Evolutionary conservation across 305 asterid genomes (phyloP), one percentile per base, ranked within the genome.

Genomic region (Fraxinus ornus): DNA sequence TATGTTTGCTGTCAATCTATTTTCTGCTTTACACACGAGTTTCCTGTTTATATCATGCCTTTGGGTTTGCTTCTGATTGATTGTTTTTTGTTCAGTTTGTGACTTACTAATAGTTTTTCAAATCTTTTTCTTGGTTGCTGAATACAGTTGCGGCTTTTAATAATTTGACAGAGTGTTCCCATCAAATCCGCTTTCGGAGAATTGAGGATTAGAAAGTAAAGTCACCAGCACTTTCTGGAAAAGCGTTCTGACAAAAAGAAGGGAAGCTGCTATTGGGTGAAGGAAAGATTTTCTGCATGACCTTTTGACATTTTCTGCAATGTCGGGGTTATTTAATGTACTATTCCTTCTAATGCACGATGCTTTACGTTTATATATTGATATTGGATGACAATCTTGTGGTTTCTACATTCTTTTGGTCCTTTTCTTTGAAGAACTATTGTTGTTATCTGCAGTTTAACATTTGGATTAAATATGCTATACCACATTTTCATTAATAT

Each of bases 301-400:
- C 89, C 87, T 83, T 84, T 89, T 94, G 99, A 94, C 93, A 91
- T 86, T 85, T 84, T 85, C 85, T 71, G 88, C 89, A 74, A 95
- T 95, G 99, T 94, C 99, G 83, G 99, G 99, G 88, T 88, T 94
- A 83, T 93, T 92, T 82, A 94, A 95, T 91, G 99, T 95, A 95
- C 72, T 73, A 79, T 76, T 86, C 87, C 83, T 76, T 83, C 92
- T 79, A 7, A 74, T 78, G 71, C 83, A 66, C 66, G 39, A 80
- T 60, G 62, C 77, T 9, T 37, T 82, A 77, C 78, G 52, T 74
- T 26, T 55, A 55, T 55, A 70, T 83, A 60, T 21, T 82, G 24
- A 76, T 75, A 39, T 73, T 84, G 28, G 41, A 70, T 57, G 74
- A 81, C 82, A 84, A 72, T 82, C 35, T 85, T 83, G 71, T 79